These are phyloP conservation scores for Colletotrichum sp. DNA, from an alignment of 2,329 filamentous ascomycete genomes.

Conservation along the genomic window DNA sequence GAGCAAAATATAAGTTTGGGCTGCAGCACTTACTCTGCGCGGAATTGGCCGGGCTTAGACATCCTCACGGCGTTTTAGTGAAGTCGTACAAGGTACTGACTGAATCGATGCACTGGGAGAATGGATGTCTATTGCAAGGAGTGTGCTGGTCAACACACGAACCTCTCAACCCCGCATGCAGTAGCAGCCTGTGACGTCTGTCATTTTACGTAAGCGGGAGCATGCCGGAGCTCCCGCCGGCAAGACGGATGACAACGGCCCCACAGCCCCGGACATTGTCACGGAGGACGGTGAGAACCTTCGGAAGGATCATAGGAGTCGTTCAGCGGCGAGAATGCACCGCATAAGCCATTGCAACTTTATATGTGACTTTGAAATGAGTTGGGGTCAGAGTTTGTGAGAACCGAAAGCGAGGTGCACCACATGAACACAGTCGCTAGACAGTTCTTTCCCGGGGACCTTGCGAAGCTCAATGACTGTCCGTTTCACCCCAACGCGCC, in stretches of 20 bases:
- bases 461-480: neutral
- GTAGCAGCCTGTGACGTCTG: neutral
- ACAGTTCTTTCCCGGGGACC: neutral
- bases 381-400: neutral
- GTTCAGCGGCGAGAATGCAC: neutral
- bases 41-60: conserved; percentile 18
- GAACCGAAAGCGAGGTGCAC: neutral
- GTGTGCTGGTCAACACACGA: neutral
- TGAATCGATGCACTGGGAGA: too few relatives aligned
- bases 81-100: neutral
- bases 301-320: neutral
- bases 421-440: too few relatives aligned
- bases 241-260: neutral
- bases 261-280: neutral
- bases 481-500: neutral
- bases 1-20: neutral
- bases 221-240: neutral
- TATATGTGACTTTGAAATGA: neutral
- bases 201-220: conserved; percentile 6
- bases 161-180: neutral
- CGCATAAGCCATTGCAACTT: neutral
- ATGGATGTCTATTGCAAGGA: neutral
- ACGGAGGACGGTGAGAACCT: neutral
- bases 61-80: neutral
- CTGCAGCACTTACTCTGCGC: neutral